Conservation (phyloP, 768 basidiomycete genomes). For the Macrolepiota albuminosa region DNA sequence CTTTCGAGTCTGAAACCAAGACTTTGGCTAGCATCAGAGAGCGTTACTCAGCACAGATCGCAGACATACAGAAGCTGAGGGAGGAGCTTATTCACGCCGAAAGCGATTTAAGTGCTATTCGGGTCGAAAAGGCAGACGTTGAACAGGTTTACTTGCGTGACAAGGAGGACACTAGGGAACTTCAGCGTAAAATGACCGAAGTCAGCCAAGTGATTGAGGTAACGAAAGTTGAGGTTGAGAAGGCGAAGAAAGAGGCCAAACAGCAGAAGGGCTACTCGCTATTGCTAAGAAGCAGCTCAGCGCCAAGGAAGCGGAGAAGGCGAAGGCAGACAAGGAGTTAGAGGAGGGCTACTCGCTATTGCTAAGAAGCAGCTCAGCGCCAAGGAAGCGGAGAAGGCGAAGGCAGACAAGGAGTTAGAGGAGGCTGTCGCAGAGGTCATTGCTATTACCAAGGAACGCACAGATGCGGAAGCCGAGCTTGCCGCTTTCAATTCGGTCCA, state of each 20-base stretch:
- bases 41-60: slow-evolving; percentile 59
- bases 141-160: slow-evolving; percentile 84
- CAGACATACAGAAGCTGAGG: slow-evolving; percentile 65
- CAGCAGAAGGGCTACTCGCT: slow-evolving; percentile 91
- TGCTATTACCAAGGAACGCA: slow-evolving; percentile 49
- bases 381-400: slow-evolving; percentile 74
- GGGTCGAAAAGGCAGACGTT: slow-evolving; percentile 88
- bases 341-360: slow-evolving; percentile 83
- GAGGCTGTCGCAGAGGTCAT: slow-evolving; percentile 55
- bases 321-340: slow-evolving; percentile 66
- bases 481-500: slow-evolving; percentile 23
- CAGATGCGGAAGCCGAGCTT: slow-evolving; percentile 49
- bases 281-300: slow-evolving; percentile 93
- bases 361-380: slow-evolving; percentile 89
- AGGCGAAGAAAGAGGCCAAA: slow-evolving; percentile 87
- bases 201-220: slow-evolving; percentile 66
- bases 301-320: slow-evolving; percentile 74
- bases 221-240: slow-evolving; percentile 76
- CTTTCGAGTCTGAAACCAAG: slow-evolving; percentile 81
- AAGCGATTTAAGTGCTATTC: slow-evolving; percentile 84
- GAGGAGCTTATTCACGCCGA: slow-evolving; percentile 86
- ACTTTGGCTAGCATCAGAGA: slow-evolving; percentile 65
- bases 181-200: slow-evolving; percentile 83
- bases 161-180: slow-evolving; percentile 87
- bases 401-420: slow-evolving; percentile 65